Base-by-base conservation (phyloP, 202 grass and related monocot species). In the Miscanthus sacchariflorus region DNA sequence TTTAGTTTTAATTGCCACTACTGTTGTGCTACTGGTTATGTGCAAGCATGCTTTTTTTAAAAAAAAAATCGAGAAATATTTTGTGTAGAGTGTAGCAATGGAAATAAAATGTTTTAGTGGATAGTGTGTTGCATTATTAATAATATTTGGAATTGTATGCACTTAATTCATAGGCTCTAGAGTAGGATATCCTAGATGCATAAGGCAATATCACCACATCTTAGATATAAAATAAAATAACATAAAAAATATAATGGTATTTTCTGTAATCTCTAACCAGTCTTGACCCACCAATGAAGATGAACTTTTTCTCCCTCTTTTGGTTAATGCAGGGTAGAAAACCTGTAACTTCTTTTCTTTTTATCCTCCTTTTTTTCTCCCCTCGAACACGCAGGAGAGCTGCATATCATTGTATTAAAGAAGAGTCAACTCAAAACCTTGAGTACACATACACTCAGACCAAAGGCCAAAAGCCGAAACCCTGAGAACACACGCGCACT, bases 1-100 rank as follows among this genome's bases (percentile, higher is more conserved):
- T 54, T 73, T 67, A 28, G 64, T 67, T 67, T 67, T 6, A 28
- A 66, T 12, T 82, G 18, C 8, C 54, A 13, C 44, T 77, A 8
- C 25, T 72, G 17, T 81, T 68, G 14, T 52, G 72, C 12, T 84
- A 56, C 11, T 52, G 40, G 3, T 84, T 76, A 70, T 90, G 33
- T 67, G 52, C 30, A 70, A 81, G 2, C 3, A 45, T 48, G 1
- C 25, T 12, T 70, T 13, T 58, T 14, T 56, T 54, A 74, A 7
- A n/a, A n/a, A 59, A 59, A 54, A 70, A 14, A 59, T 59, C 18
- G 14, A 7, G 54, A 19, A 56, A 45, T 83, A 52, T 78, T 56
- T 71, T 79, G 49, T 74, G 44, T 56, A 87, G 1, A 24, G 19
- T 24, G 13, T 33, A 61, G 28, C 42, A 25, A 2, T 39, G 54